Evolutionary conservation across 192 early-diverging fungal species (phyloP), one percentile per base, ranked within the genome.

Genomic region (Backusella luteola): DNA sequence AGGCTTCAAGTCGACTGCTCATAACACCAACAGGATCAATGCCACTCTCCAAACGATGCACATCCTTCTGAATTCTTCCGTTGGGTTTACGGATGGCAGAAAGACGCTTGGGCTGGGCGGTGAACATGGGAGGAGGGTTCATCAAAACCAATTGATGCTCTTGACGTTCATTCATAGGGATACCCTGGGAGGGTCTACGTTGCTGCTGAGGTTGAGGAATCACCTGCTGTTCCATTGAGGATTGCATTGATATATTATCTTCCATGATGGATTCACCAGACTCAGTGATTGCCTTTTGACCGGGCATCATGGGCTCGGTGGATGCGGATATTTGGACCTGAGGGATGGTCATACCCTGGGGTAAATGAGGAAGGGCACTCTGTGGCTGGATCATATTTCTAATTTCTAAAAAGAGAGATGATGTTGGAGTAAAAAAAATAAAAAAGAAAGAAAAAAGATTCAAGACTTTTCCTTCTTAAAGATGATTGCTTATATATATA

Each of bases 11-110:
- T 26, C 80, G 67, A 11, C 72, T 66, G 23, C 34, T 34, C 6
- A 81, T 53, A 0, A 71, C 35, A 34, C 71, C 69, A 7, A 75
- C 74, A 53, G 80, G 80, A 35, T 81, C 69, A 39, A 81, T 81
- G 0, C 80, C 80, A 42, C 56, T 34, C 0, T 74, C 69, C 73
- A 75, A 56, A 17, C 76, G 76, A 67, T 74, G 74, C 7, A 73
- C 67, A 6, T 75, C 73, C 17, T 78, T 68, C 9, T 81, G 80
- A 46, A 46, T 12, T 6, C 52, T 68, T 12, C 69, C 46, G 2
- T 34, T 26, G 7, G 68, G 38, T 15, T 41, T 36, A 23, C 34
- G 67, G 5, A 76, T 0, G 0, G 74, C 19, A 1, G 71, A 2
- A 1, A 36, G 21, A 8, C 6, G 34, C 8, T 74, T 74, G 12